A percentile compares a stretch with the other conserved stretches of the same genome.
Conservation (phyloP, 192 early-diverging fungal genomes). For the Coemansia sp. region DNA sequence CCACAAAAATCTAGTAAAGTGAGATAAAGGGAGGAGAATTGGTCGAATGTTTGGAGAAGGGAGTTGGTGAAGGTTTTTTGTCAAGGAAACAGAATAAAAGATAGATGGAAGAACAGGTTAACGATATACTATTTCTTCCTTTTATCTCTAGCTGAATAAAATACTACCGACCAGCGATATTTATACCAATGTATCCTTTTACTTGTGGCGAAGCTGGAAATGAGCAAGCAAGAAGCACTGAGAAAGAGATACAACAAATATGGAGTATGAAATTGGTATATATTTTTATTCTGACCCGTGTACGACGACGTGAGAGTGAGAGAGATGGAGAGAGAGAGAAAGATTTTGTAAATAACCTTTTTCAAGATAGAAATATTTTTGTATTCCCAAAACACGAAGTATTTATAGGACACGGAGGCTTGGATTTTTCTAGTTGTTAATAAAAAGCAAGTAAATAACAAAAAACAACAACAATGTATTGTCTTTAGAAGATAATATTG, state of each 20-base stretch:
- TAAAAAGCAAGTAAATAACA: too few species aligned
- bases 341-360: background rate
- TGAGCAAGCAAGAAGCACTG: background rate
- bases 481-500: background rate
- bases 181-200: constrained; percentile 14
- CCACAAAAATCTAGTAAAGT: background rate
- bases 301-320: background rate
- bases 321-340: background rate
- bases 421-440: background rate
- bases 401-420: constrained; percentile 5
- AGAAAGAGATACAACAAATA: background rate
- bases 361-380: background rate
- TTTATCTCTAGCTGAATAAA: background rate
- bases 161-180: constrained; percentile 33
- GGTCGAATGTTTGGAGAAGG: background rate
- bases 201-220: background rate
- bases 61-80: background rate
- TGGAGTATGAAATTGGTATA: too few species aligned
- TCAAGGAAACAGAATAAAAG: background rate
- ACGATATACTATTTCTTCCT: background rate
- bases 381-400: constrained; percentile 3
- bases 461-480: background rate
- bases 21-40: background rate
- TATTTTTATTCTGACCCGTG: too few species aligned
- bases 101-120: too few species aligned